phyloP scores from a whole-genome alignment of 2,329 filamentous ascomycete genomes.

The Pseudogymnoascus verrucosus region DNA sequence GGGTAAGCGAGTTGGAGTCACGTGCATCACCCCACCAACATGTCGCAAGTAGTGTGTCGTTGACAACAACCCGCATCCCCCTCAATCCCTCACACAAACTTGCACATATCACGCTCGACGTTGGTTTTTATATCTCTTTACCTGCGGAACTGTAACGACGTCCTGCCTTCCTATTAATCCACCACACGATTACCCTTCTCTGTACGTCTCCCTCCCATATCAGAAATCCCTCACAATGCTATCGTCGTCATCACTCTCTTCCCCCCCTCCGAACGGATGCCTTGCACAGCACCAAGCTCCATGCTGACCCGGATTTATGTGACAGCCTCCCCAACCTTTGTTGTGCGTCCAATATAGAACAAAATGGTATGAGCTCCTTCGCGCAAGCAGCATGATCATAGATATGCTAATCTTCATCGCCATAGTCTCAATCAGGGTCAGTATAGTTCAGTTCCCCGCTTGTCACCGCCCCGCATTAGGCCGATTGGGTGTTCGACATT shows the following conservation, averaged over 20 bases:
- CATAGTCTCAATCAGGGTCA: slow-evolving; percentile 62
- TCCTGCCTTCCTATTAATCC: slow-evolving; percentile 1
- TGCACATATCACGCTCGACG: neutral
- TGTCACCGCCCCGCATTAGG: slow-evolving; percentile 13
- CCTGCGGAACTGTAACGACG: slow-evolving; percentile 1
- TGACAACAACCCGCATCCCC: slow-evolving; percentile 7
- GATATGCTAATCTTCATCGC: neutral
- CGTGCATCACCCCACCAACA: slow-evolving; percentile 6
- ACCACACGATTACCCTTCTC: neutral
- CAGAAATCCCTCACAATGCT: neutral
- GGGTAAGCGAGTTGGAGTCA: slow-evolving; percentile 1
- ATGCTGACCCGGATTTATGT: neutral
- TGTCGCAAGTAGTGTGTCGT: slow-evolving; percentile 7
- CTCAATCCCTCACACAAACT: slow-evolving; percentile 9
- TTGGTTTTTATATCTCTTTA: neutral
- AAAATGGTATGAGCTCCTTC: neutral
- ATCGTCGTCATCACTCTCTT: slow-evolving; percentile 3
- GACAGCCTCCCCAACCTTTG: neutral
- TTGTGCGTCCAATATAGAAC: slow-evolving; percentile 1
- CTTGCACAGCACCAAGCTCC: neutral
- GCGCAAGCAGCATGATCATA: neutral
- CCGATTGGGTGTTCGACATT: neutral
- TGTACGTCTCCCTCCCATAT: neutral
- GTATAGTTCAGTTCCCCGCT: slow-evolving; percentile 30
- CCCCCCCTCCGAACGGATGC: neutral